Evolutionary conservation across 768 basidiomycete genomes (phyloP).

Genomic region (Mycena filopes): DNA sequence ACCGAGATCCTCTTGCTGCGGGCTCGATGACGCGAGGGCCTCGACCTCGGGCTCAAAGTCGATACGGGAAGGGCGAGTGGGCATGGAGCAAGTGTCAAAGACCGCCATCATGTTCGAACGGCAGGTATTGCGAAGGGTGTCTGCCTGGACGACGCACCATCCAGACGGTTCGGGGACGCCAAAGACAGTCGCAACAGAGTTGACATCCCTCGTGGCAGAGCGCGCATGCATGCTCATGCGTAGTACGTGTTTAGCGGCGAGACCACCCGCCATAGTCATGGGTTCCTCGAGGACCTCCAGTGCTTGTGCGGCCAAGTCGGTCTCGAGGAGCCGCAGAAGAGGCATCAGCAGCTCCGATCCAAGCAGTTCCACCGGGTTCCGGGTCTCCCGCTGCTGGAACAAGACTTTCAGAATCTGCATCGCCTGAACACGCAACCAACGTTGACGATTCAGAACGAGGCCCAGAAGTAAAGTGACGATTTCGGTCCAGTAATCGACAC

Average conservation of each 20-base stretch:
- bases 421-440: conserved; percentile 83
- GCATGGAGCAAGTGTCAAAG: conserved; percentile 83
- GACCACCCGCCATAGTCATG: conserved; percentile 79
- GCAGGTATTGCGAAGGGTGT: conserved; percentile 68
- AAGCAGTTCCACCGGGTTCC: conserved; percentile 75
- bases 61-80: conserved; percentile 75
- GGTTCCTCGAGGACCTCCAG: conserved; percentile 96
- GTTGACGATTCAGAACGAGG: conserved; percentile 82
- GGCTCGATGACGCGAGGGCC: conserved; percentile 52
- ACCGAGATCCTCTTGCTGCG: conserved; percentile 74
- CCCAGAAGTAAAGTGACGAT: conserved; percentile 89
- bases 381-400: conserved; percentile 86
- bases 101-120: conserved; percentile 85
- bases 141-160: conserved; percentile 84
- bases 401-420: conserved; percentile 92
- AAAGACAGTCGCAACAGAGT: conserved; percentile 77
- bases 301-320: conserved; percentile 85
- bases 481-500: conserved; percentile 78
- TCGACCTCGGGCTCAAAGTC: conserved; percentile 76
- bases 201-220: conserved; percentile 53
- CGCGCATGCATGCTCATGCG: conserved; percentile 88
- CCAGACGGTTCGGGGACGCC: conserved; percentile 86
- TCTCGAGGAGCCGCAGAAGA: conserved; percentile 86
- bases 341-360: conserved; percentile 94
- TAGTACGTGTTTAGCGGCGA: conserved; percentile 85